phyloP scores from a whole-genome alignment of 805 yeast species.

The Metschnikowia henanensis region DNA sequence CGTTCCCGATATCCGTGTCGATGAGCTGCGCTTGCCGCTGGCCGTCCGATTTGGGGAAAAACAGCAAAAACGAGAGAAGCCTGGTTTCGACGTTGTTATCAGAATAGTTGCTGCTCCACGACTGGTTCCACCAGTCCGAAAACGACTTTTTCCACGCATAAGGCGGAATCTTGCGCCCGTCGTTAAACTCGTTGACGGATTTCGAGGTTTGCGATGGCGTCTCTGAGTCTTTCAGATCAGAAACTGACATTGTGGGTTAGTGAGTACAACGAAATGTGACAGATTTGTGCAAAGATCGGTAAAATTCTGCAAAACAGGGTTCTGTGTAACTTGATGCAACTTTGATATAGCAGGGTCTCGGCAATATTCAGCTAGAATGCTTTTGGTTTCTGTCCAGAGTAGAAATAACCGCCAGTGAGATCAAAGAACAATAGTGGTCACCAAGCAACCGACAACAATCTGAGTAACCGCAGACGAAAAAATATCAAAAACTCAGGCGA shows the following conservation, averaged over 20 bases:
- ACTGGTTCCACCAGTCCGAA: conserved; percentile 18
- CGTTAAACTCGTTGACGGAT: conserved; percentile 15
- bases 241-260: not conserved
- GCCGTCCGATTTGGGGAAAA: conserved; percentile 54
- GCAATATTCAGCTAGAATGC: too few relatives aligned
- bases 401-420: too few relatives aligned
- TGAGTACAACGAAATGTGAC: too few relatives aligned
- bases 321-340: too few relatives aligned
- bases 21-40: conserved; percentile 46
- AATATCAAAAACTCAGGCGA: too few relatives aligned
- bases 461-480: too few relatives aligned
- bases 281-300: not conserved
- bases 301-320: not conserved
- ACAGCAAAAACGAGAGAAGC: conserved; percentile 58
- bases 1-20: conserved; percentile 55
- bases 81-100: conserved; percentile 34
- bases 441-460: too few relatives aligned
- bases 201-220: not conserved
- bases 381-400: too few relatives aligned
- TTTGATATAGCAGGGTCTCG: too few relatives aligned
- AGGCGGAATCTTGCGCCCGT: conserved; percentile 16
- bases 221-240: not conserved
- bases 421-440: too few relatives aligned
- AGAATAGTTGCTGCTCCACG: conserved; percentile 13
- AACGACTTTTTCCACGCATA: conserved; percentile 18